Base-by-base conservation (phyloP, 805 yeast species). In the Schwanniomyces sp. region DNA sequence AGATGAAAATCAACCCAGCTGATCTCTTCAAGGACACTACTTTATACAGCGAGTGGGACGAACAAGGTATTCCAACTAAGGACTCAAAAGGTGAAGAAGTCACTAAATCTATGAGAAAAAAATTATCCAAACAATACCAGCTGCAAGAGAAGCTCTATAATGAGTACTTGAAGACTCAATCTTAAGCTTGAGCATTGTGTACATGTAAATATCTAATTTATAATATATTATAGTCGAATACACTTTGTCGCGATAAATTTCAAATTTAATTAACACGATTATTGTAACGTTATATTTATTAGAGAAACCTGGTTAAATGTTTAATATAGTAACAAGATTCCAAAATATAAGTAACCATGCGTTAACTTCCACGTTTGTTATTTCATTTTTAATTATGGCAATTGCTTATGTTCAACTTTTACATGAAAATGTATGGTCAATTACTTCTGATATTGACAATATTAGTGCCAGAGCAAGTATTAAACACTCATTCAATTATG, bases 21-120 rank as follows among this genome's bases (percentile, higher is more conserved):
- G 91, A 87, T 24, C 69, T 94, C 83, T 94, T 91, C 72, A 78
- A 75, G 57, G 79, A 80, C 46, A 67, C 61, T 5, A 79, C 62
- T 7, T 52, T 68, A 28, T 94, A 81, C 63, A 66, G 81, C 8
- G 87, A 81, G 61, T 94, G 92, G 88, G 97, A 94, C 62, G 91
- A 79, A 24, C 68, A 77, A 30, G 99, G 99, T 1, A 48, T 94
- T 14, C 99, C 99, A 16, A 76, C 83, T 0, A 84, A 82, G 61
- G 88, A 85, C 53, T 76, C 72, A 29, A 81, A 80, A 8, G 98
- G 98, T 10, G 89, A 83, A 55, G 94, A 87, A 53, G 78, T 94
- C 5, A 79, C 94, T 36, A 94, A 94, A 73, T 88, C 96, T 64
- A 82, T 85, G 71, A 74, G 75, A 50, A 94, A 94, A 80, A 92